Evolutionary conservation across 805 yeast genomes (phyloP).

Genomic region (Limtongia smithiae): DNA sequence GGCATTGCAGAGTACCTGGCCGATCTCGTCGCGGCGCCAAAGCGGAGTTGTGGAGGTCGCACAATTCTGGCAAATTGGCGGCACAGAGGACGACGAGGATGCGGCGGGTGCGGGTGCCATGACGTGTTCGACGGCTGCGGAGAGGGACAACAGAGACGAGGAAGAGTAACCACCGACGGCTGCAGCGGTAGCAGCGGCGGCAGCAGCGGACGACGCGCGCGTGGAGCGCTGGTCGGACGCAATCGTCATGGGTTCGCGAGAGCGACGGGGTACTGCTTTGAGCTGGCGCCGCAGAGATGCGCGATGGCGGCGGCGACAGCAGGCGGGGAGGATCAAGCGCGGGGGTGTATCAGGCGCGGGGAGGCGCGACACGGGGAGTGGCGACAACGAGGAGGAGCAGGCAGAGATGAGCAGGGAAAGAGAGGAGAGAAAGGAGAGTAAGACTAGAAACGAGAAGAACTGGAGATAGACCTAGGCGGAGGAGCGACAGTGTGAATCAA

Average conservation of each 20-base stretch:
- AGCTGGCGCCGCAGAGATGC: neutral
- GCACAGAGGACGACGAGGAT: constrained; percentile 19
- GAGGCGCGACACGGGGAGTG: too few species aligned
- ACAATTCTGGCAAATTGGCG: constrained; percentile 79
- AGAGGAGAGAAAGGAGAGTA: neutral
- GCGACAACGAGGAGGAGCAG: neutral
- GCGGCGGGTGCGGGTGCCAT: constrained; percentile 7
- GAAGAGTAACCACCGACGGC: too few species aligned
- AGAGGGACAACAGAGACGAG: neutral
- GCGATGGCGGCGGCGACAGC: neutral
- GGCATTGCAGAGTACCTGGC: constrained; percentile 88
- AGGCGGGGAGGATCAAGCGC: neutral
- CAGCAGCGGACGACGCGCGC: neutral
- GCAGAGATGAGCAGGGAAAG: neutral
- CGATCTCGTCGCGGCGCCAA: constrained; percentile 92
- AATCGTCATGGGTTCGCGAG: constrained; percentile 17
- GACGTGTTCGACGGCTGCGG: constrained; percentile 1
- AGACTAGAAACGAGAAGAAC: neutral
- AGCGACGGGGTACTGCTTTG: neutral
- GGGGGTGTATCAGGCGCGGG: too few species aligned
- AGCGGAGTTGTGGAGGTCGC: constrained; percentile 89
- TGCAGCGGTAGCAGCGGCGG: too few species aligned
- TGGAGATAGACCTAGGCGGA: too few species aligned
- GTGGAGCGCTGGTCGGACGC: constrained; percentile 16
- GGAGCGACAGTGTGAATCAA: neutral